Conservation (phyloP, 768 basidiomycete genomes). For the Xanthoconium stramineum region DNA sequence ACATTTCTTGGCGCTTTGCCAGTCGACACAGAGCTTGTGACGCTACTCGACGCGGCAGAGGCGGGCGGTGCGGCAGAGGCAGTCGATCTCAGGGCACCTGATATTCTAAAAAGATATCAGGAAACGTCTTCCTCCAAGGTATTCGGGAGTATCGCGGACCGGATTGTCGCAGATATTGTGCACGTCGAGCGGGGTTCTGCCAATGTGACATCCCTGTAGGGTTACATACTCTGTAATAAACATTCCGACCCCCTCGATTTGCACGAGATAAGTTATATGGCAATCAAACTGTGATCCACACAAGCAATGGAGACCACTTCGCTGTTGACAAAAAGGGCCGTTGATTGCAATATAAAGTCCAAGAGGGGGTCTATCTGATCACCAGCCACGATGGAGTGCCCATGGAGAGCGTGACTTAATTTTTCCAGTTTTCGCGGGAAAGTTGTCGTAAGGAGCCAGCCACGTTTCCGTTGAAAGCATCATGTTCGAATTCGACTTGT, state of each 20-base stretch:
- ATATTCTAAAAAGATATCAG: conserved; percentile 58
- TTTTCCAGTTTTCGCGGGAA: not conserved
- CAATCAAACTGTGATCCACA: not conserved
- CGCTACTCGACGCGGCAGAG: conserved; percentile 71
- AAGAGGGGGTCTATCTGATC: too few relatives aligned
- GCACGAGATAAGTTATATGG: not conserved
- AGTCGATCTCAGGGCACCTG: conserved; percentile 37
- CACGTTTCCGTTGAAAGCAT: conserved; percentile 27
- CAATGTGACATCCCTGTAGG: not conserved
- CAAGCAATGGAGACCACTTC: not conserved
- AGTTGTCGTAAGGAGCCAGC: conserved; percentile 25
- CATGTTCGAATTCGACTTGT: conserved; percentile 22
- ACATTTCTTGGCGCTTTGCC: conserved; percentile 85
- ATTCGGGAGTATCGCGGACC: conserved; percentile 57
- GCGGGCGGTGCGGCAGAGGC: conserved; percentile 17
- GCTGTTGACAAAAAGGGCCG: not conserved
- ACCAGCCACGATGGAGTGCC: too few relatives aligned
- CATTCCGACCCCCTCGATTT: not conserved
- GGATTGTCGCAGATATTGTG: conserved; percentile 35
- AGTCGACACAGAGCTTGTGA: conserved; percentile 88
- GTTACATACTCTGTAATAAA: too few relatives aligned
- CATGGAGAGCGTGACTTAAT: too few relatives aligned
- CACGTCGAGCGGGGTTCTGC: conserved; percentile 10
- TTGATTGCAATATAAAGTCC: too few relatives aligned
- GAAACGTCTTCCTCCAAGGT: conserved; percentile 67